phyloP scores from a whole-genome alignment of 1,284 basidiomycete species.

The Bondarzewia mesenterica region DNA sequence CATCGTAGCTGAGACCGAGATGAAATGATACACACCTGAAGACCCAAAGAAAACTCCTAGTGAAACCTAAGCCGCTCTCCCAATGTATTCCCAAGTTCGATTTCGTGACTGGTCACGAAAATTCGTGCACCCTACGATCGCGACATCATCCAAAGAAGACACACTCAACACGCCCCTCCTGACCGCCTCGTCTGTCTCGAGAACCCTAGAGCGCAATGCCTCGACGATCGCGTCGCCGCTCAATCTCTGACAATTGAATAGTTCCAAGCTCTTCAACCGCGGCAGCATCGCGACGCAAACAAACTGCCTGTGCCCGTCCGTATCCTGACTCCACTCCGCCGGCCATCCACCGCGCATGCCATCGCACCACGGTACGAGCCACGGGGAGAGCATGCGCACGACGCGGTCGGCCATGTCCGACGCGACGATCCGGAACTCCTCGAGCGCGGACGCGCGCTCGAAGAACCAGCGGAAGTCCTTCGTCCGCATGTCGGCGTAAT shows the following conservation, averaged over 20 bases:
- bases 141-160: conserved; percentile 33
- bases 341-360: conserved; percentile 5
- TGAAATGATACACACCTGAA: background rate
- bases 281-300: conserved; percentile 41
- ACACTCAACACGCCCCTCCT: conserved; percentile 17
- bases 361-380: conserved; percentile 2
- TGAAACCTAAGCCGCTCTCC: conserved; percentile 23
- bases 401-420: conserved; percentile 74
- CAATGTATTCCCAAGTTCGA: conserved; percentile 29
- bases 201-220: conserved; percentile 38
- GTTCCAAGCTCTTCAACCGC: conserved; percentile 36
- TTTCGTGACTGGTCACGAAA: conserved; percentile 33
- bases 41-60: conserved; percentile 1
- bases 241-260: conserved; percentile 57
- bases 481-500: conserved; percentile 70
- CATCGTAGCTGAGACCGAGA: background rate
- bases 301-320: conserved; percentile 10
- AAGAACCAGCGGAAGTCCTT: conserved; percentile 69
- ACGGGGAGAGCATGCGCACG: conserved; percentile 32
- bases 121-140: conserved; percentile 38
- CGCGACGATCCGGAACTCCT: conserved; percentile 62
- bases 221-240: conserved; percentile 49
- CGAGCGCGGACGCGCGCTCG: conserved; percentile 39
- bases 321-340: background rate
- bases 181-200: conserved; percentile 33